Base-by-base conservation (phyloP, 1,284 basidiomycete genomes). In the Coniferiporia weirii region DNA sequence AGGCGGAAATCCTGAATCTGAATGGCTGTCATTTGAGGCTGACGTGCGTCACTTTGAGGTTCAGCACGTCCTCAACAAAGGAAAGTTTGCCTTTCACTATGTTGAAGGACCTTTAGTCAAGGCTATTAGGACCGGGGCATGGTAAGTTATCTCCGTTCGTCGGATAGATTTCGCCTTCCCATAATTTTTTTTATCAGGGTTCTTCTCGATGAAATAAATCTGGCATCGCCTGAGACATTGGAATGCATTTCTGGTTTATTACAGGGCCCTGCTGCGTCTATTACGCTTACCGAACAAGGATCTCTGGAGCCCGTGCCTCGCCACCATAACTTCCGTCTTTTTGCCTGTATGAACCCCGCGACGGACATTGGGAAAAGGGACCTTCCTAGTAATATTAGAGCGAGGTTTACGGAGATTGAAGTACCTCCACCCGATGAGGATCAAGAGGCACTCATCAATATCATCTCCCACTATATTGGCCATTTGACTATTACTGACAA, bases 331-430 rank as follows among this genome's bases (percentile, higher is more conserved):
- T 99, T 99, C 75, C 89, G 96, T 27, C 77, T 99, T 7, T 99
- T 99, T 68, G 95, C 95, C 1, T 99, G 97, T 71, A 99, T 99
- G 97, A 99, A 99, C 69, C 97, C 97, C 1, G 97, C 97, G 0
- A 99, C 96, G 1, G 97, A 99, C 65, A 93, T 98, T 19, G 97
- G 97, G 56, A 99, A 99, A 79, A 96, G 95, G 68, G 96, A 98
- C 67, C 84, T 99, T 1, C 93, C 94, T 9, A 86, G 91, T 0
- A 90, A 90, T 65, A 89, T 99, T 50, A 87, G 96, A 38, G 85
- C 89, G 6, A 85, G 92, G 35, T 99, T 99, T 76, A 98, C 95
- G 1, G 97, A 99, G 72, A 84, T 99, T 54, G 95, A 96, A 68
- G 95, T 98, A 3, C 85, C 91, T 12, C 84, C 96, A 12, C 96